Evolutionary conservation across 768 basidiomycete species (phyloP).

Genomic region (Cyclocybe aegerita): DNA sequence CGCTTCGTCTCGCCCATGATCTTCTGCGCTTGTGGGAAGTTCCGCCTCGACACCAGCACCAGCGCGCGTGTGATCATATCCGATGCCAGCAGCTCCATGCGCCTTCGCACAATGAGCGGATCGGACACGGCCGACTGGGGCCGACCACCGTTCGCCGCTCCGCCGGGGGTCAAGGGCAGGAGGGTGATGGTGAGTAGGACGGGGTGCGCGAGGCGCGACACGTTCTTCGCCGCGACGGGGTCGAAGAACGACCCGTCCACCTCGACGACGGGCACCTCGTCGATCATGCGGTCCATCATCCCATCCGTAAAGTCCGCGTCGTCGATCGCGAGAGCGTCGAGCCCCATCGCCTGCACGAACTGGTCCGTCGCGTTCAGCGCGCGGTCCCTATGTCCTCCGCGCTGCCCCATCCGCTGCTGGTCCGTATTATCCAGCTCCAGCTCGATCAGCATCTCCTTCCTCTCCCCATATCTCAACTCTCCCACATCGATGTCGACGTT

Average conservation of each 20-base stretch:
- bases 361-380: slow-evolving; percentile 82
- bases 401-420: slow-evolving; percentile 36
- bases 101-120: slow-evolving; percentile 85
- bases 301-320: slow-evolving; percentile 82
- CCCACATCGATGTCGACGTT: slow-evolving; percentile 95
- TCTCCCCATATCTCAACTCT: slow-evolving; percentile 94
- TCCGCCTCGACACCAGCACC: slow-evolving; percentile 88
- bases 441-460: slow-evolving; percentile 96
- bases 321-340: slow-evolving; percentile 72
- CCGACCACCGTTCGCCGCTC: slow-evolving; percentile 25
- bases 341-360: slow-evolving; percentile 83
- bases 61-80: slow-evolving; percentile 97
- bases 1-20: slow-evolving; percentile 90
- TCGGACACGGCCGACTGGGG: slow-evolving; percentile 62
- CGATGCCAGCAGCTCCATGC: slow-evolving; percentile 95
- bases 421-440: slow-evolving; percentile 87
- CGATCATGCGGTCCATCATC: slow-evolving; percentile 96
- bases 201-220: slow-evolving; percentile 88
- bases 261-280: slow-evolving; percentile 95
- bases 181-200: slow-evolving; percentile 94
- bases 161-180: slow-evolving; percentile 49
- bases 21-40: slow-evolving; percentile 87
- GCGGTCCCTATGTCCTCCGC: slow-evolving; percentile 27
- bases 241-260: slow-evolving; percentile 96
- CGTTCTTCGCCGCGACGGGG: slow-evolving; percentile 78